phyloP scores from a whole-genome alignment of 202 grass and related monocot genomes.

The Digitaria exilis region DNA sequence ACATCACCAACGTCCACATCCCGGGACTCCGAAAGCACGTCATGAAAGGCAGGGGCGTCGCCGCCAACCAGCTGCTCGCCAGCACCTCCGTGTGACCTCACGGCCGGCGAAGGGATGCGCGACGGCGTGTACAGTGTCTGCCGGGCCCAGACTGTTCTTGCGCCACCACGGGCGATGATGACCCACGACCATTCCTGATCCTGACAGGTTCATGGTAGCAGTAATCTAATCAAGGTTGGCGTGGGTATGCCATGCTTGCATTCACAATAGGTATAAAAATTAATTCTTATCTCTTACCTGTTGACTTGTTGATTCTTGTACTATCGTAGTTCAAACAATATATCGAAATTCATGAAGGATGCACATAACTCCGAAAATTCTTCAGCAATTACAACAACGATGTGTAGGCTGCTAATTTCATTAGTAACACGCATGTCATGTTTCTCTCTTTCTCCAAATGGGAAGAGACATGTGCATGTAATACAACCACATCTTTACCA shows the following conservation, averaged over 20 bases:
- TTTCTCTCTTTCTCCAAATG: background rate
- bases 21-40: conserved; percentile 87
- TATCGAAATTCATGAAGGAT: background rate
- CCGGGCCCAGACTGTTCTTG: conserved; percentile 17
- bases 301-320: conserved; percentile 16
- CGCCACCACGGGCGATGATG: background rate
- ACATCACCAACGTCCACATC: conserved; percentile 89
- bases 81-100: conserved; percentile 36
- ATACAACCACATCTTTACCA: background rate
- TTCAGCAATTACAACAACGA: background rate
- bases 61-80: conserved; percentile 39
- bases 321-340: background rate
- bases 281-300: background rate
- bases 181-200: background rate
- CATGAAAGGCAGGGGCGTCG: conserved; percentile 77
- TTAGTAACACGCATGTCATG: background rate
- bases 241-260: background rate
- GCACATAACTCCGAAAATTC: background rate
- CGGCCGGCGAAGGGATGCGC: background rate
- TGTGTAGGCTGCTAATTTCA: background rate
- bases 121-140: conserved; percentile 37
- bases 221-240: conserved; percentile 13
- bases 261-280: too few species aligned
- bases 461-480: background rate
- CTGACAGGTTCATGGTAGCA: background rate